Evolutionary conservation across 1,284 basidiomycete species (phyloP), one percentile per base, ranked within the genome.

Genomic region (Ganoderma meredithae): DNA sequence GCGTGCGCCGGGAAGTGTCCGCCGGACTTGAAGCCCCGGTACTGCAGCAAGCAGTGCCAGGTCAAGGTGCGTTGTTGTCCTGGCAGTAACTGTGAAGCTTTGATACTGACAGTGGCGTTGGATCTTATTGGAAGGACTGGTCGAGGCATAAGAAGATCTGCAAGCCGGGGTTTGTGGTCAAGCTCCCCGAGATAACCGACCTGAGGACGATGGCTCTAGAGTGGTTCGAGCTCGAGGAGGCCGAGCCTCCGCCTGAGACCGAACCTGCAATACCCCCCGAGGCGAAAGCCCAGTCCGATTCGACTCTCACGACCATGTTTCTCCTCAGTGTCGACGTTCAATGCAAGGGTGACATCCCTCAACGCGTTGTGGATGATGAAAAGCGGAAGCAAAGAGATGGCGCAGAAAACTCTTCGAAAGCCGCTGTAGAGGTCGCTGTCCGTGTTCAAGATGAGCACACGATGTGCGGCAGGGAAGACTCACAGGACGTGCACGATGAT

Each of bases 161-260:
- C 53, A 55, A 55, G 22, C 53, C 53, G 27, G 53, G 53, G 31
- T 9, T 27, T 7, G 13, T 33, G 22, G 53, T 27, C 27, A 55
- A 55, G 31, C 17, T 55, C 8, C 53, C 53, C 31, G 33, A 55
- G 53, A 33, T 55, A 6, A 1, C 53, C 27, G 31, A 53, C 31
- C 36, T 36, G 7, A 55, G 17, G 31, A 2, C 12, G 15, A 31
- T 55, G 31, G 53, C 9, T 19, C 53, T 55, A 3, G 27, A 19
- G 53, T 55, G 25, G 27, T 55, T 55, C 31, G 27, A 55, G 53
- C 53, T 55, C 53, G 53, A 55, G 53, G 53, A 55, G 9, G 15
- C 53, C 2, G 31, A 55, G 53, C 12, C 31, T 33, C 31, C 33
- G 12, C 47, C 47, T n/a, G 9, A 49, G 53, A n/a, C 53, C 31